These are phyloP conservation scores for Pichia insulana DNA, from an alignment of 805 yeast species.

Conservation along the genomic window DNA sequence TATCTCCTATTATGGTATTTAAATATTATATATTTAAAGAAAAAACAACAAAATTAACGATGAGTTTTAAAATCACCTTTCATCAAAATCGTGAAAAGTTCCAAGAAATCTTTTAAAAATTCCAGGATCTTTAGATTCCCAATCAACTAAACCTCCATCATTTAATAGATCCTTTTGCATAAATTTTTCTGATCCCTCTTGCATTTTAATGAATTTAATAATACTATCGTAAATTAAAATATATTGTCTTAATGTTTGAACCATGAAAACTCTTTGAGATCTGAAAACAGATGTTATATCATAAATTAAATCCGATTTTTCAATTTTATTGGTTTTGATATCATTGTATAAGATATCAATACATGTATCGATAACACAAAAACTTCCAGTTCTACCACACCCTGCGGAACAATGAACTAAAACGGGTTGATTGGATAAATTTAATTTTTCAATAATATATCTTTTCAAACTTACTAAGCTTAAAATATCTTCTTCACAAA, in stretches of 20 bases:
- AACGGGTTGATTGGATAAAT: constrained; percentile 34
- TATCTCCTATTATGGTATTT: constrained; percentile 2
- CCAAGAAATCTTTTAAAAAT: constrained; percentile 8
- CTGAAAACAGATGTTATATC: constrained; percentile 39
- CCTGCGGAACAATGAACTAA: constrained; percentile 95
- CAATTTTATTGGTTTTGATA: constrained; percentile 9
- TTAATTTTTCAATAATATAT: constrained; percentile 14
- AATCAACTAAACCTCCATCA: constrained; percentile 11
- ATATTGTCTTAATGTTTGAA: constrained; percentile 48
- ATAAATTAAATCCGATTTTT: constrained; percentile 34
- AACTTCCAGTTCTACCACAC: constrained; percentile 92
- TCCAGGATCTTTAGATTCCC: constrained; percentile 11
- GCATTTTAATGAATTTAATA: constrained; percentile 20
- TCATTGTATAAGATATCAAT: constrained; percentile 26
- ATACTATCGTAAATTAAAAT: constrained; percentile 40
- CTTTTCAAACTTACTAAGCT: constrained; percentile 37
- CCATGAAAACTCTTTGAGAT: constrained; percentile 49
- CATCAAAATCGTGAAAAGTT: not conserved
- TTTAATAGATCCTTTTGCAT: constrained; percentile 3
- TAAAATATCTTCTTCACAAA: constrained; percentile 48
- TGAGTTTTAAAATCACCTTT: not conserved
- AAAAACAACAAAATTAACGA: no score
- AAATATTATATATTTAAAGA: no score
- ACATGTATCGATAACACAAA: constrained; percentile 59
- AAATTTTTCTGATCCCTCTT: not conserved